Evolutionary conservation across 768 basidiomycete genomes (phyloP), one percentile per base, ranked within the genome.

Genomic region (Termitomyces sp.): DNA sequence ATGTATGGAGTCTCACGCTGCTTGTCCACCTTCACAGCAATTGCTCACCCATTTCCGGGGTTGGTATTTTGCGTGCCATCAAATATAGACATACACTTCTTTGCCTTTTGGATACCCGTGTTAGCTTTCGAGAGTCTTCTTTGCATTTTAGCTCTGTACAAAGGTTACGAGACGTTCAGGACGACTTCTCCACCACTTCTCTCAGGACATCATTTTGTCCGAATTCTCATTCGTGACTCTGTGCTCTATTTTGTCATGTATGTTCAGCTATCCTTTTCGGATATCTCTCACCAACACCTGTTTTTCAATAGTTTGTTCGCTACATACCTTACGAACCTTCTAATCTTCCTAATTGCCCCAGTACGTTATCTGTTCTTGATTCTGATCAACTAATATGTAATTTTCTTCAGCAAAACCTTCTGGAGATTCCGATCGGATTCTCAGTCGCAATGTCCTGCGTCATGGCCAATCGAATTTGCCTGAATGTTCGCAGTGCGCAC

Each of bases 101-200:
- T 73, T 61, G 69, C 74, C 19, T 82, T 82, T 65, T 86, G 84
- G 84, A 75, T 85, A 42, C 83, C 83, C 1, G 73, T 82, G 60
- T 68, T 86, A 15, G 62, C 70, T 2, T 83, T 78, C 37, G 84
- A 86, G 61, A 74, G 66, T 53, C 62, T 83, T 1, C 70, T 85
- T 1, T 83, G 82, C 56, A 61, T 58, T 4, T 64, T 84, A 15
- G 51, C 82, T 5, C 60, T 83, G n/a, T 66, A 71, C 53, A 74
- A 76, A 48, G 82, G 79, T 0, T 74, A 79, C 58, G 73, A 75
- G 54, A 74, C 75, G 4, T 75, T 76, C 64, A 66, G 66, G 22
- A 58, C 65, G 0, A 64, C 67, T 35, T 69, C 69, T 0, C 70
- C 73, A 28, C 45, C 74, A 1, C 74, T 77, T 60, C 70, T 67